Conservation (phyloP, 352 stramenopile genomes). For the Phytophthora rubi region DNA sequence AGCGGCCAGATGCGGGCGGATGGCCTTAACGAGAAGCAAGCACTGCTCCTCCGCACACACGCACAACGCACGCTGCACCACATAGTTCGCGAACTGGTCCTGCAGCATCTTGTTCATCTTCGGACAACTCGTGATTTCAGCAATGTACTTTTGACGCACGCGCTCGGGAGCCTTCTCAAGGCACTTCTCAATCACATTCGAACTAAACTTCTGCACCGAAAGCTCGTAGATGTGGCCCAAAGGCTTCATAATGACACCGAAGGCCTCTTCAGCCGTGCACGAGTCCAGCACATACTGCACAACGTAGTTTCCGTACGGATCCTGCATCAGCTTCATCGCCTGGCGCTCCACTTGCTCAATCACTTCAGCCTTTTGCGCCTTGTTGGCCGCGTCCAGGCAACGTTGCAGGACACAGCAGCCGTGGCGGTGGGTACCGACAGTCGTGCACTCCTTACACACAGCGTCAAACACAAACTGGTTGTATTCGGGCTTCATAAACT, state of each 20-base stretch:
- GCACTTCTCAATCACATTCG: conserved; percentile 99
- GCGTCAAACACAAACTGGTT: conserved; percentile 98
- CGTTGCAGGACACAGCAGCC: conserved; percentile 98
- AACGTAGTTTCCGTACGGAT: conserved; percentile 93
- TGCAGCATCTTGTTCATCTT: conserved; percentile 95
- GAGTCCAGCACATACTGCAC: conserved; percentile 93
- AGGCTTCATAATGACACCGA: conserved; percentile 82
- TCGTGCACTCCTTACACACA: conserved; percentile 95
- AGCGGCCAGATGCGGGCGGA: conserved; percentile 93
- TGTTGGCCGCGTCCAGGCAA: conserved; percentile 93
- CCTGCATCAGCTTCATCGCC: conserved; percentile 96
- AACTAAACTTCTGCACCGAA: conserved; percentile 99
- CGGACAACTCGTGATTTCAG: conserved; percentile 75
- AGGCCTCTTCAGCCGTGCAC: conserved; percentile 83
- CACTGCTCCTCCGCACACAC: conserved; percentile 96
- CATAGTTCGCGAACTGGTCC: conserved; percentile 99
- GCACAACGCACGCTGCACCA: conserved; percentile 96
- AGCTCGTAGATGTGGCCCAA: conserved; percentile 94
- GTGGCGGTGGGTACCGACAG: conserved; percentile 96
- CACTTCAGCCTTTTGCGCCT: conserved; percentile 87
- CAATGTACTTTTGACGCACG: conserved; percentile 77
- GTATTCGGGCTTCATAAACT: conserved; percentile 94
- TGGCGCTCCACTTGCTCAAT: conserved; percentile 96
- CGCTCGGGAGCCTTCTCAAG: conserved; percentile 92
- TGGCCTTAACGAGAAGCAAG: conserved; percentile 94